phyloP scores from a whole-genome alignment of 1,284 basidiomycete genomes.

The Fistulinella cinereoalba region DNA sequence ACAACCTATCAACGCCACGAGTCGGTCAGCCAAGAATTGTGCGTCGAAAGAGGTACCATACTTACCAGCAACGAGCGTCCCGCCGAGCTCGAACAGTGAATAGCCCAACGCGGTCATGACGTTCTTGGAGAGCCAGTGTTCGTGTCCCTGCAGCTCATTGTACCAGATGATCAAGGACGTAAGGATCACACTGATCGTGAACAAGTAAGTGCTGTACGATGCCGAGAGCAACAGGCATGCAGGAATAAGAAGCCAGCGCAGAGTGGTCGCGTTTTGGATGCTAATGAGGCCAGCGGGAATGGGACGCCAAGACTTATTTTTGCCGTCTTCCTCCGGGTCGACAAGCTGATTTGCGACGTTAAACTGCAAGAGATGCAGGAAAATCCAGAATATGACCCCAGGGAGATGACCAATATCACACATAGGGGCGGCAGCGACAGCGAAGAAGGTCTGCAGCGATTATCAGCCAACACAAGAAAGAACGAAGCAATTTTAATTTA shows the following conservation, averaged over 20 bases:
- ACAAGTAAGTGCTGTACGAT: slow-evolving; percentile 31
- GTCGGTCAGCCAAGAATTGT: neutral
- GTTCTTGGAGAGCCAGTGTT: slow-evolving; percentile 35
- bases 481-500: slow-evolving; percentile 10
- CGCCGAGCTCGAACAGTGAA: slow-evolving; percentile 33
- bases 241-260: slow-evolving; percentile 40
- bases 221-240: slow-evolving; percentile 35
- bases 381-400: slow-evolving; percentile 41
- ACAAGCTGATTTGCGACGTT: slow-evolving; percentile 44
- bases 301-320: slow-evolving; percentile 42
- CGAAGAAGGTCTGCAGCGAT: slow-evolving; percentile 37
- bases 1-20: slow-evolving; percentile 17
- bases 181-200: slow-evolving; percentile 34
- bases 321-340: slow-evolving; percentile 38
- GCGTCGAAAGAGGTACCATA: neutral
- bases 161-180: slow-evolving; percentile 34
- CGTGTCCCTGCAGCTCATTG: slow-evolving; percentile 36
- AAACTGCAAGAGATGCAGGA: slow-evolving; percentile 45
- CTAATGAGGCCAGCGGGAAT: slow-evolving; percentile 41
- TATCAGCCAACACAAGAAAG: neutral
- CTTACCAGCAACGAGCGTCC: slow-evolving; percentile 30
- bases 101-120: slow-evolving; percentile 34
- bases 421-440: slow-evolving; percentile 34
- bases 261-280: slow-evolving; percentile 27
- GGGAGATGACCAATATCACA: slow-evolving; percentile 20